Evolutionary conservation across 148 eudicot species (phyloP), one percentile per base, ranked within the genome.

Genomic region (Dysphania ambrosioides): DNA sequence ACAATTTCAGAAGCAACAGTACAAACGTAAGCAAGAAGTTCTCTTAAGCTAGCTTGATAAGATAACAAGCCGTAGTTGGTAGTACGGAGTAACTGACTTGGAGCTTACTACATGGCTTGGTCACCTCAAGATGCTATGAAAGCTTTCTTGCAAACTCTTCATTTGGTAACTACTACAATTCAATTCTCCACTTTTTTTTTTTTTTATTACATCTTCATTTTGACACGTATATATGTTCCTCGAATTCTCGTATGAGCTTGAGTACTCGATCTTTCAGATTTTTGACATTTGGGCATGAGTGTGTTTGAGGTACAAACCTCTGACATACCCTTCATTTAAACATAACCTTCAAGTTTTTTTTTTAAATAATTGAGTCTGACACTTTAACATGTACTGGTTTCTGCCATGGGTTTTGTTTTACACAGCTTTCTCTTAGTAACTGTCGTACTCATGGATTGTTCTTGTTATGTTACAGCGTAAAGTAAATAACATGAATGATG

Each of bases 131-230:
- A 75, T 70, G 82, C 82, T 3, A 70, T 75, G 70, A 67, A 80
- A 53, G 82, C 82, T 75, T 80, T 75, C 71, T 75, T 80, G 79
- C 78, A 80, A 40, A 80, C 82, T 71, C 75, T 80, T n/a, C 82
- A 75, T 65, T 24, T 80, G 82, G 82, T 80, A 75, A 51, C 8
- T 32, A 27, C 4, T 58, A n/a, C 21, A 16, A 13, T 29, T 23
- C 31, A 1, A 9, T 32, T 13, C 13, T 26, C 4, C 4, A 38
- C 42, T 38, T 21, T 24, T 19, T 42, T 51, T 9, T 18, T 30
- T 12, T n/a, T 21, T 6, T 38, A 38, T 4, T 8, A 38, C 42
- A 38, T n/a, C 8, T 36, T 8, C 38, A 44, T 15, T 44, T 15
- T 44, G 5, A 36, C 40, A 36, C n/a, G n/a, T n/a, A n/a, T n/a